phyloP scores from a whole-genome alignment of 1,284 basidiomycete genomes.

The Ceraceosorus guamensis region DNA sequence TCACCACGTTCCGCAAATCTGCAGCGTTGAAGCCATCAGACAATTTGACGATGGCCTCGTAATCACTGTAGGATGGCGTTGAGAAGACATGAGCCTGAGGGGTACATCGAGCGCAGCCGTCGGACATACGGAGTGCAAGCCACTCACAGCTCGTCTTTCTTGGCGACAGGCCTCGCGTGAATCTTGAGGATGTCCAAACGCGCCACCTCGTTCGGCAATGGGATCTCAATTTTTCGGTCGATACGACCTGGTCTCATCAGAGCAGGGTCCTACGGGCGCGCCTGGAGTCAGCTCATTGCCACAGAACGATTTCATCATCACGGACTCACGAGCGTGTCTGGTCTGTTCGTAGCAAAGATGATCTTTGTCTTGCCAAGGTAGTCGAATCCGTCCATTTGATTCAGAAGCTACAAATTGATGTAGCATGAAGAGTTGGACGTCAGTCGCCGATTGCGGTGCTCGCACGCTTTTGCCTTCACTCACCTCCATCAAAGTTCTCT shows the following conservation, averaged over 20 bases:
- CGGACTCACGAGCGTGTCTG: constrained; percentile 58
- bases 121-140: not conserved
- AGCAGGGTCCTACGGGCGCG: constrained; percentile 65
- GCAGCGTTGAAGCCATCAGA: constrained; percentile 47
- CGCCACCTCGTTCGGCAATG: constrained; percentile 93
- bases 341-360: constrained; percentile 64
- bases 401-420: constrained; percentile 59
- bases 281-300: too few relatives aligned
- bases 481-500: constrained; percentile 89
- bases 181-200: constrained; percentile 93
- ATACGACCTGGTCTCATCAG: constrained; percentile 89
- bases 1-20: constrained; percentile 91
- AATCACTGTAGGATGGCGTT: constrained; percentile 16
- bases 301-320: too few relatives aligned
- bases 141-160: constrained; percentile 62
- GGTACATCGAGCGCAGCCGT: not conserved
- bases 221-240: constrained; percentile 97
- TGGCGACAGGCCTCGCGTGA: constrained; percentile 77
- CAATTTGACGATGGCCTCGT: constrained; percentile 65
- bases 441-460: not conserved
- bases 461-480: not conserved
- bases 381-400: constrained; percentile 99
- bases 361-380: constrained; percentile 90
- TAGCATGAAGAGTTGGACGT: not conserved
- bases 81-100: too few relatives aligned